A percentile compares a stretch with the other conserved stretches of the same genome.
These are phyloP conservation scores for Penicillium sp. DNA, from an alignment of 2,329 filamentous ascomycete genomes.

Conservation along the genomic window DNA sequence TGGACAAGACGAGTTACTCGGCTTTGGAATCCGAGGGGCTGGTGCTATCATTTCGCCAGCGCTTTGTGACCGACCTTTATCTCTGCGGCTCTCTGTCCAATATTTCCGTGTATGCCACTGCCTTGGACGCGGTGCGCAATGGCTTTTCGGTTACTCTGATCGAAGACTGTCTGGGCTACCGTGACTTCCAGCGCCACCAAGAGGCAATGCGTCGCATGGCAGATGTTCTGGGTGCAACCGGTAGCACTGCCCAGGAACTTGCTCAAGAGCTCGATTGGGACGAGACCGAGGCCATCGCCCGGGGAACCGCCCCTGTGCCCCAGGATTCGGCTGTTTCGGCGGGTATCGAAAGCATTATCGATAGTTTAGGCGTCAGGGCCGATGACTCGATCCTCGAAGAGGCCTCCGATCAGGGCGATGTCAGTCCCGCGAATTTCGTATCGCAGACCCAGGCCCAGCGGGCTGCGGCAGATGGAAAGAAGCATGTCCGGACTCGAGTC, in stretches of 20 bases:
- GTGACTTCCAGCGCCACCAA: constrained; percentile 65
- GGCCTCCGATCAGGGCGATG: constrained; percentile 4
- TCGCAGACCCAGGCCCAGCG: constrained; percentile 12
- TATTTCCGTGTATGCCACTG: constrained; percentile 85
- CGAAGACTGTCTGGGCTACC: constrained; percentile 84
- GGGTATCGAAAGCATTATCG: constrained; percentile 37
- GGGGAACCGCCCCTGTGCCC: constrained; percentile 14
- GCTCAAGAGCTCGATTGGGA: constrained; percentile 48
- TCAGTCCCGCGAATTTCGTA: constrained; percentile 19
- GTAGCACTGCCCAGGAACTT: constrained; percentile 61
- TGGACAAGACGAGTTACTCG: constrained; percentile 79
- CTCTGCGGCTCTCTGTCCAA: constrained; percentile 86
- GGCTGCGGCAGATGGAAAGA: constrained; percentile 15
- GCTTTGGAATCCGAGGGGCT: constrained; percentile 75
- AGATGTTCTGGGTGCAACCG: constrained; percentile 70
- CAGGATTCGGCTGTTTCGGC: constrained; percentile 21
- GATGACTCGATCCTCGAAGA: constrained; percentile 9
- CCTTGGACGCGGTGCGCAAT: constrained; percentile 82
- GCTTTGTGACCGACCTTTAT: constrained; percentile 83
- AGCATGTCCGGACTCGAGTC: constrained; percentile 24
- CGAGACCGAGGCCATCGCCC: constrained; percentile 40
- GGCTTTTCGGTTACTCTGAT: constrained; percentile 84
- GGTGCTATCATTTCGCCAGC: constrained; percentile 74
- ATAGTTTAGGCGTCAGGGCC: constrained; percentile 32
- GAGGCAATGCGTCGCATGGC: constrained; percentile 69